Conservation (phyloP, 371 early-diverging fungal genomes). For the Conidiobolus incongruus region DNA sequence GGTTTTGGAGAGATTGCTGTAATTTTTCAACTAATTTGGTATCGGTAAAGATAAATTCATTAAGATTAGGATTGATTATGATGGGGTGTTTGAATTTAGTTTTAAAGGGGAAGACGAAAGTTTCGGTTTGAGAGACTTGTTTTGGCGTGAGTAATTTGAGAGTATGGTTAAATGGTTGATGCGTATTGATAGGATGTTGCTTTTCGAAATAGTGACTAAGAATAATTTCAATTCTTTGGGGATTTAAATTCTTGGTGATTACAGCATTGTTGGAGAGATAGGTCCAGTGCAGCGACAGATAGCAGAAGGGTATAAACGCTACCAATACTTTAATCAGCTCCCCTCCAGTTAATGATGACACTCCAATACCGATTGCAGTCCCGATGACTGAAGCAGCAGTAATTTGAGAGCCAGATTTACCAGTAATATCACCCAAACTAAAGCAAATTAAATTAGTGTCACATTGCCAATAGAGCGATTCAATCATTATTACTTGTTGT, state of each 20-base stretch:
- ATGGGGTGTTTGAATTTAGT: too few relatives aligned
- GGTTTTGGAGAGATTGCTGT: too few relatives aligned
- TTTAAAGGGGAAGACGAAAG: not conserved
- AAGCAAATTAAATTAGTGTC: not conserved
- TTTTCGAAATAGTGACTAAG: not conserved
- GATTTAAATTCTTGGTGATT: not conserved
- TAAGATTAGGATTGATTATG: too few relatives aligned
- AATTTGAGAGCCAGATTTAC: conserved; percentile 45
- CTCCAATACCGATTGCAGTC: not conserved
- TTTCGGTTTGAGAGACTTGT: not conserved
- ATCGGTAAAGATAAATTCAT: too few relatives aligned
- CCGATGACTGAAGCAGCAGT: conserved; percentile 29
- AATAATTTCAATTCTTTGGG: not conserved
- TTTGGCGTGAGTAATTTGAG: not conserved
- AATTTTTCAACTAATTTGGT: too few relatives aligned
- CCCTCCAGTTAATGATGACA: not conserved
- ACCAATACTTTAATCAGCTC: not conserved
- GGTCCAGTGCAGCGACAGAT: not conserved
- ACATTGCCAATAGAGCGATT: not conserved
- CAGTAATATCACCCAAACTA: conserved; percentile 53
- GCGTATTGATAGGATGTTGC: not conserved
- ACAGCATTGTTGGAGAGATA: not conserved
- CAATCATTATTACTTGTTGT: conserved; percentile 23
- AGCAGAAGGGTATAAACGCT: not conserved
- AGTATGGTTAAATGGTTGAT: too few relatives aligned